phyloP scores from a whole-genome alignment of 129 eudicot genomes.

The Helianthus tuberosus region DNA sequence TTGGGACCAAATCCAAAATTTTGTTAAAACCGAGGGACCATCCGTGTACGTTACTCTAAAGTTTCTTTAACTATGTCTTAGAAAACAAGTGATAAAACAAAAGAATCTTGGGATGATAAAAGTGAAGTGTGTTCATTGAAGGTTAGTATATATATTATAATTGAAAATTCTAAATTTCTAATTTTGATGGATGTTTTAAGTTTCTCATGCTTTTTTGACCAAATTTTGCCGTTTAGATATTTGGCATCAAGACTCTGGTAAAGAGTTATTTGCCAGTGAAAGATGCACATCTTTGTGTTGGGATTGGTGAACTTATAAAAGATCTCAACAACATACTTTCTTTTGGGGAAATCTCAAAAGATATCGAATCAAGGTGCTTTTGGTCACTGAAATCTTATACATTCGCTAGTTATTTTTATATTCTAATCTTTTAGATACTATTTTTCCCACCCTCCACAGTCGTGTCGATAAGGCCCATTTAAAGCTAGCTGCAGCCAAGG shows the following conservation, averaged over 20 bases:
- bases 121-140: conserved; percentile 78
- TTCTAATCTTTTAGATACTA: not conserved
- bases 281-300: conserved; percentile 91
- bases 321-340: conserved; percentile 66
- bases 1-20: no score
- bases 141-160: conserved; percentile 45
- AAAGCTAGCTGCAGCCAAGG: conserved; percentile 91
- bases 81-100: conserved; percentile 53
- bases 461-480: conserved; percentile 78
- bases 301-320: conserved; percentile 65
- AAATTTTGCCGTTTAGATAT: conserved; percentile 55
- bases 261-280: conserved; percentile 90
- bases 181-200: conserved; percentile 6
- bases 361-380: conserved; percentile 73
- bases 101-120: conserved; percentile 72
- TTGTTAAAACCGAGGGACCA: no score
- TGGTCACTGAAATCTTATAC: not conserved
- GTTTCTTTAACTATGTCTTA: conserved; percentile 36
- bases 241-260: conserved; percentile 83
- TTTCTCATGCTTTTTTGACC: not conserved
- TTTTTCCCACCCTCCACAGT: conserved; percentile 47
- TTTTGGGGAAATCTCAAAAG: conserved; percentile 77
- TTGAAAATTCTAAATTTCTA: conserved; percentile 7
- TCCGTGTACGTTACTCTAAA: no score
- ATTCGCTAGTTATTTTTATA: conserved; percentile 4